These are phyloP conservation scores for Wickerhamomyces canadensis DNA, from an alignment of 805 yeast genomes.

Conservation along the genomic window DNA sequence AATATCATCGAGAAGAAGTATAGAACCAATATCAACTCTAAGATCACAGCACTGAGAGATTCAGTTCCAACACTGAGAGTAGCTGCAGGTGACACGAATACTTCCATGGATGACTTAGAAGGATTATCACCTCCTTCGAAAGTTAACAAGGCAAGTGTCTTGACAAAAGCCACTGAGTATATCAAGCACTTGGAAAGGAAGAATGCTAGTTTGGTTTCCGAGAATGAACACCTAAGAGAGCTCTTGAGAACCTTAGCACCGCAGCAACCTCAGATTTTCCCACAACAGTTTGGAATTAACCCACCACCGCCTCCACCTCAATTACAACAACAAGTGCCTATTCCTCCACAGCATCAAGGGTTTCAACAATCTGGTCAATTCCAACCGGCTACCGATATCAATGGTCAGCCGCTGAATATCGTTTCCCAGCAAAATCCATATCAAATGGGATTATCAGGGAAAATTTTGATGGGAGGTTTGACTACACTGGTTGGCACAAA, in stretches of 20 bases:
- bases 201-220: constrained; percentile 44
- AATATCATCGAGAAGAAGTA: constrained; percentile 80
- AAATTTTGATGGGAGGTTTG: constrained; percentile 42
- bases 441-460: constrained; percentile 27
- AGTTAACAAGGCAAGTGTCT: constrained; percentile 69
- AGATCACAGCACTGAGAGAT: constrained; percentile 62
- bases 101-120: constrained; percentile 32
- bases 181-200: constrained; percentile 61
- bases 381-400: constrained; percentile 21
- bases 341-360: constrained; percentile 3
- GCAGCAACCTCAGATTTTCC: constrained; percentile 11
- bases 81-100: constrained; percentile 45
- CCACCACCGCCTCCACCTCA: constrained; percentile 7
- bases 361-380: constrained; percentile 4
- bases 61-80: constrained; percentile 75
- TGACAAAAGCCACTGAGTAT: constrained; percentile 71
- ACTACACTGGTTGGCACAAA: constrained; percentile 40
- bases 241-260: constrained; percentile 6
- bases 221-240: constrained; percentile 43
- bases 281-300: constrained; percentile 7
- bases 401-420: constrained; percentile 21
- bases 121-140: constrained; percentile 51
- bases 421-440: constrained; percentile 19
- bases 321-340: constrained; percentile 10
- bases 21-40: constrained; percentile 69